These are phyloP conservation scores for Baudoinia panamericana DNA, from an alignment of 495 filamentous ascomycete species.

Conservation along the genomic window DNA sequence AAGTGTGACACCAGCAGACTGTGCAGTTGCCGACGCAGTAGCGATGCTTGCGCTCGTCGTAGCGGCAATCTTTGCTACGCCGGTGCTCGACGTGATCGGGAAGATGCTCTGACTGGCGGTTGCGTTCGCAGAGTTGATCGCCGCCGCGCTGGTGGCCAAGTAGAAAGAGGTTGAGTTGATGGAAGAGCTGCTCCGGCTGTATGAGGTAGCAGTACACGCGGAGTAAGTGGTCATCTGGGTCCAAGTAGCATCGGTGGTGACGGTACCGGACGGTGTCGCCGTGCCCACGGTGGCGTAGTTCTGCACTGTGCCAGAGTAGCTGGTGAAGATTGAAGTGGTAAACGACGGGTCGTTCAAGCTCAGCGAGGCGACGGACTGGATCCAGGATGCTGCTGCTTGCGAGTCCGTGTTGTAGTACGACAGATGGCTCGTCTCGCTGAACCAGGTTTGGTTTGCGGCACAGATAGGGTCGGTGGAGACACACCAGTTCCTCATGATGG, in stretches of 20 bases:
- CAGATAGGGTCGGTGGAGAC: slow-evolving; percentile 16
- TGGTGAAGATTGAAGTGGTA: slow-evolving; percentile 3
- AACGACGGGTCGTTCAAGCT: neutral
- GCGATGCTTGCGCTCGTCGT: no score
- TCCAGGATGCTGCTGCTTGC: slow-evolving; percentile 12
- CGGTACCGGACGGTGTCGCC: slow-evolving; percentile 4
- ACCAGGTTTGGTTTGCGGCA: slow-evolving; percentile 4
- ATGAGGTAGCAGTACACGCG: slow-evolving; percentile 2
- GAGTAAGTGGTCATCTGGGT: neutral
- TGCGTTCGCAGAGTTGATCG: no score
- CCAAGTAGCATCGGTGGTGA: slow-evolving; percentile 4
- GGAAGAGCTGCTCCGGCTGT: no score
- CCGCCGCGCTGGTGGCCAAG: no score
- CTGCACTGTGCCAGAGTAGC: slow-evolving; percentile 6
- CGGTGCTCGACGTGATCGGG: no score
- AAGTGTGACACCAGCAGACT: no score
- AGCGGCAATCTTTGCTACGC: no score
- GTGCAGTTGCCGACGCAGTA: no score
- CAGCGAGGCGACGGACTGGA: slow-evolving; percentile 7
- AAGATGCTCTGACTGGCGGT: no score
- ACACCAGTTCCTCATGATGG: slow-evolving; percentile 19
- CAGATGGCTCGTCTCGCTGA: slow-evolving; percentile 5
- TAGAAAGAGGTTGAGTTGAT: no score
- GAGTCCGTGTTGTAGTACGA: slow-evolving; percentile 19
- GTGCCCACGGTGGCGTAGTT: slow-evolving; percentile 6